Base-by-base conservation (phyloP, 306 rosid genomes). In the Boehmeria nivea region DNA sequence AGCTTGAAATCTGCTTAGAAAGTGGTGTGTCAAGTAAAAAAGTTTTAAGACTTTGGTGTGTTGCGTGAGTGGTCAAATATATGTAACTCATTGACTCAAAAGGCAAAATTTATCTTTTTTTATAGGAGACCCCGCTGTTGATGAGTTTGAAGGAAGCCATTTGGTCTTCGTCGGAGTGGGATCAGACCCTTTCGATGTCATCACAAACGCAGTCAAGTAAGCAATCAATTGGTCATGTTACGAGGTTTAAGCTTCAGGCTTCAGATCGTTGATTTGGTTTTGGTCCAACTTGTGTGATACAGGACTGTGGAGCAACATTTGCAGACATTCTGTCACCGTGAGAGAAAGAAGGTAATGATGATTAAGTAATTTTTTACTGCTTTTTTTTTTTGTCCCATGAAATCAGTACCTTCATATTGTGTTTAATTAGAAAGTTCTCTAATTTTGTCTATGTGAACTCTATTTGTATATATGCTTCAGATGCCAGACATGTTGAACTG, bases 1-100 rank as follows among this genome's bases (percentile, higher is more conserved):
- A 91, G 78, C 61, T 91, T 45, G 96, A 91, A 73, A 84, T 91
- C 36, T 91, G 95, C 65, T 78, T 87, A 5, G 98, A 91, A 78
- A 91, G 98, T 36, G 98, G 98, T 87, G 11, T 33, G 11, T 11
- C 11, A 33, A n/a, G n/a, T n/a, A n/a, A n/a, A n/a, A n/a, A n/a
- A n/a, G n/a, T n/a, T n/a, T n/a, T n/a, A n/a, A n/a, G n/a, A n/a
- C n/a, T n/a, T n/a, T n/a, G n/a, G n/a, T n/a, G n/a, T n/a, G n/a
- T n/a, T n/a, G n/a, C n/a, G n/a, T n/a, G n/a, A n/a, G n/a, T n/a
- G n/a, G n/a, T n/a, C n/a, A n/a, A n/a, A n/a, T n/a, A n/a, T n/a
- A n/a, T n/a, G n/a, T n/a, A n/a, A n/a, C n/a, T n/a, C n/a, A n/a
- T n/a, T n/a, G n/a, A n/a, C n/a, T n/a, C n/a, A 33, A 5, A 33